Evolutionary conservation across 371 early-diverging fungal genomes (phyloP).

Genomic region (Funneliformis caledonium): DNA sequence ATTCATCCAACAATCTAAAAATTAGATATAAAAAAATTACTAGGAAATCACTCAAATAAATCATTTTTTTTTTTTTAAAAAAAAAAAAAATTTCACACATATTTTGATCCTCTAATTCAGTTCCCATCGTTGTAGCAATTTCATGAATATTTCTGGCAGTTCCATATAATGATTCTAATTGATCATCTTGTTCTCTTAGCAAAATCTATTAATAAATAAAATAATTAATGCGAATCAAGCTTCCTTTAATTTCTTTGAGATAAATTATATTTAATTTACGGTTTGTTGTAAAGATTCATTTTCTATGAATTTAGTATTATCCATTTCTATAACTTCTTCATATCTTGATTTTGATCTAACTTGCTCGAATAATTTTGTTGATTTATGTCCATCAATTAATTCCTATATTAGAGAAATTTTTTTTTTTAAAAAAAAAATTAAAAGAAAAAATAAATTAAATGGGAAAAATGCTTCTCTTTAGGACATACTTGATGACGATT

Average conservation of each 20-base stretch:
- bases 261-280: slow-evolving; percentile 25
- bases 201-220: slow-evolving; percentile 47
- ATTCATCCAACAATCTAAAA: slow-evolving; percentile 59
- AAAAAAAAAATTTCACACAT: slow-evolving; percentile 46
- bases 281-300: slow-evolving; percentile 49
- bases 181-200: slow-evolving; percentile 66
- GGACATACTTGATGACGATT: background rate
- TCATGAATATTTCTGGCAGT: slow-evolving; percentile 65
- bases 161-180: slow-evolving; percentile 63
- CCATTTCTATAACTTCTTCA: slow-evolving; percentile 48
- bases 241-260: background rate
- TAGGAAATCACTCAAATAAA: background rate
- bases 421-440: background rate
- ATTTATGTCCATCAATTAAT: slow-evolving; percentile 40
- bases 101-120: slow-evolving; percentile 64
- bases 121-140: slow-evolving; percentile 66
- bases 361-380: background rate
- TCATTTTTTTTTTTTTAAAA: background rate
- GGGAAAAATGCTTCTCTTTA: background rate
- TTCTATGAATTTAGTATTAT: slow-evolving; percentile 48
- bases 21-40: background rate
- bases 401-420: slow-evolving; percentile 27
- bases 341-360: slow-evolving; percentile 42
- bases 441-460: background rate
- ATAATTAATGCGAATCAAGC: background rate